These are phyloP conservation scores for Tulasnella sp. DNA, from an alignment of 768 basidiomycete genomes.

Conservation along the genomic window DNA sequence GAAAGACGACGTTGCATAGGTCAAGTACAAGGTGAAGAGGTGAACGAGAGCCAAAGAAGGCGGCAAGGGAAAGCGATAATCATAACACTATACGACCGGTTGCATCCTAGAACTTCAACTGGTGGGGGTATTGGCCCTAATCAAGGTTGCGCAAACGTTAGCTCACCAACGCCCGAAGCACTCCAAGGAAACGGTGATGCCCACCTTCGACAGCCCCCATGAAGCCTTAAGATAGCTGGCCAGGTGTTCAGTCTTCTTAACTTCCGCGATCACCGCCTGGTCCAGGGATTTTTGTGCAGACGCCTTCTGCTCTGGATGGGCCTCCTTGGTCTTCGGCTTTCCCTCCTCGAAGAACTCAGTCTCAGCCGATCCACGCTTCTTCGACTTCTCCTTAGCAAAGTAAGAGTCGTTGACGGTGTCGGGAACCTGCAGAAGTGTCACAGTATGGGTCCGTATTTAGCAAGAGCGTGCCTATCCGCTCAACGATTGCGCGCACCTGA, in stretches of 20 bases:
- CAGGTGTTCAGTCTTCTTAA: constrained; percentile 89
- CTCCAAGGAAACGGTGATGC: neutral
- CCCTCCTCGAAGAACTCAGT: constrained; percentile 95
- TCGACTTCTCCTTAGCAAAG: constrained; percentile 75
- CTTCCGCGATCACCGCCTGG: constrained; percentile 67
- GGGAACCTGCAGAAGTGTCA: constrained; percentile 54
- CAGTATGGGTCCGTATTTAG: neutral
- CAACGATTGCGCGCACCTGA: constrained; percentile 55
- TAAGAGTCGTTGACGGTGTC: constrained; percentile 91
- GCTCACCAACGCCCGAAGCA: neutral
- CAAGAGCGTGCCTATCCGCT: neutral
- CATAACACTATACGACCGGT: neutral
- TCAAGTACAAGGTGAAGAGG: constrained; percentile 6
- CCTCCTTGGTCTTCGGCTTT: constrained; percentile 83
- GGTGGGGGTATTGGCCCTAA: constrained; percentile 87
- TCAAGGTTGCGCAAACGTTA: neutral
- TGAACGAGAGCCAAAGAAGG: neutral
- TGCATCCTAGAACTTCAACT: constrained; percentile 73
- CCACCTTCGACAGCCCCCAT: constrained; percentile 83
- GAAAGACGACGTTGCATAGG: neutral
- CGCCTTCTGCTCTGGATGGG: constrained; percentile 80
- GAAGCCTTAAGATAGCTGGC: constrained; percentile 87
- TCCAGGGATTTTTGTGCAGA: constrained; percentile 89
- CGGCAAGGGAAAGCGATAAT: neutral
- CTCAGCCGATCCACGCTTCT: constrained; percentile 77